Percentiles rank a stretch among this genome's conserved stretches.
These are phyloP conservation scores for Colletotrichum sp. DNA, from an alignment of 2,329 filamentous ascomycete species.

Conservation along the genomic window DNA sequence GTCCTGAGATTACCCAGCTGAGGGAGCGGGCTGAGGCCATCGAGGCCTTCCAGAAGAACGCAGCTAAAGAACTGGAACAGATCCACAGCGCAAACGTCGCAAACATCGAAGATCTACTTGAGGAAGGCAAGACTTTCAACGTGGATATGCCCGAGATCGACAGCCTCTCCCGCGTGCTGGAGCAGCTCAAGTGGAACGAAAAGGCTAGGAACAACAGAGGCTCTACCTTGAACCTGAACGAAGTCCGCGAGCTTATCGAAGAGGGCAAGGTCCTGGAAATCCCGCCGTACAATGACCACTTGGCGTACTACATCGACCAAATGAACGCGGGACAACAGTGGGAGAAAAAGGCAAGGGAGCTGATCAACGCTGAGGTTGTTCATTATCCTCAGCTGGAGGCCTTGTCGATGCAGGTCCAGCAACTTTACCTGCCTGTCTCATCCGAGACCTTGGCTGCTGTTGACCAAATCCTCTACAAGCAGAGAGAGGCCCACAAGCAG, in stretches of 20 bases:
- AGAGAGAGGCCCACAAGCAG: constrained; percentile 89
- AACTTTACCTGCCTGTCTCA: constrained; percentile 76
- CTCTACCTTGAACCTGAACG: constrained; percentile 73
- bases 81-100: constrained; percentile 67
- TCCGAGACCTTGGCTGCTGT: constrained; percentile 80
- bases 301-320: constrained; percentile 78
- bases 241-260: constrained; percentile 80
- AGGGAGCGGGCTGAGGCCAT: constrained; percentile 87
- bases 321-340: constrained; percentile 80
- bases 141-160: constrained; percentile 92
- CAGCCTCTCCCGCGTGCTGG: constrained; percentile 77
- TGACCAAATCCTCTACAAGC: constrained; percentile 92
- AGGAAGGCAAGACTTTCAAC: constrained; percentile 87
- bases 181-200: constrained; percentile 88
- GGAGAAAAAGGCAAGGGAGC: constrained; percentile 91
- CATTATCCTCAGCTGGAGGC: constrained; percentile 96
- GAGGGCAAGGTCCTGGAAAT: constrained; percentile 81
- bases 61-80: constrained; percentile 72
- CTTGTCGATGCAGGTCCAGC: constrained; percentile 79
- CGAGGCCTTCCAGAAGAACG: constrained; percentile 81
- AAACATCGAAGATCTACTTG: constrained; percentile 89
- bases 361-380: constrained; percentile 89
- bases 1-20: constrained; percentile 85
- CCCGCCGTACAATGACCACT: constrained; percentile 78
- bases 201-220: constrained; percentile 71